A percentile compares a stretch with the other conserved stretches of the same genome.
Evolutionary conservation across 75 land plant genomes (phyloP).

Genomic region (Azolla pinnata): DNA sequence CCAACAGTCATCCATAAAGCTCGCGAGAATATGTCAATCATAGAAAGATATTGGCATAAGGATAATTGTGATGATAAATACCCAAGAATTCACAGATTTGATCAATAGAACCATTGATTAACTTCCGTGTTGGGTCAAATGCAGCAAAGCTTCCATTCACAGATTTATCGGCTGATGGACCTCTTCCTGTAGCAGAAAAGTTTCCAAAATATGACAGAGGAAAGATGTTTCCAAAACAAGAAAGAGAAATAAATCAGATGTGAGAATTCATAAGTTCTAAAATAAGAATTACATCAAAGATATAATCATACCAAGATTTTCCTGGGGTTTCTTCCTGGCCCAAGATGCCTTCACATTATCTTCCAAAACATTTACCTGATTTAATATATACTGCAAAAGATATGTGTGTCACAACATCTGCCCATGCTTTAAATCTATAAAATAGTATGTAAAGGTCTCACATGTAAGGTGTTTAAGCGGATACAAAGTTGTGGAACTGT

Average conservation of each 20-base stretch:
- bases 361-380: slow-evolving; percentile 65
- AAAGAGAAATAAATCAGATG: neutral
- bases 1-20: too few relatives aligned
- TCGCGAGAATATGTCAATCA: too few relatives aligned
- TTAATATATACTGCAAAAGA: slow-evolving; percentile 62
- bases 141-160: slow-evolving; percentile 39
- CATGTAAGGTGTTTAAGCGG: slow-evolving; percentile 80
- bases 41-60: too few relatives aligned
- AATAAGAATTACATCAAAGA: neutral
- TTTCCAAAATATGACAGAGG: slow-evolving; percentile 16
- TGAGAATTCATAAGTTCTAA: slow-evolving; percentile 4
- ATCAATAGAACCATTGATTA: slow-evolving; percentile 78
- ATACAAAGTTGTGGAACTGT: slow-evolving; percentile 69
- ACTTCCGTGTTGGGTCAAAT: slow-evolving; percentile 90
- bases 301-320: slow-evolving; percentile 16
- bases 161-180: slow-evolving; percentile 11
- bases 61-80: too few relatives aligned
- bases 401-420: too few relatives aligned
- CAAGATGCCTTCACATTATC: slow-evolving; percentile 84
- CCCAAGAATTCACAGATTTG: slow-evolving; percentile 84
- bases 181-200: slow-evolving; percentile 18
- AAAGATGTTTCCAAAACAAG: neutral
- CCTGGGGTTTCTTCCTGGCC: slow-evolving; percentile 47
- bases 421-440: too few relatives aligned
- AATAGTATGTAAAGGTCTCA: slow-evolving; percentile 50